A percentile compares a stretch with the other conserved stretches of the same genome.
phyloP scores from a whole-genome alignment of 495 filamentous ascomycete species.

The Glonium stellatum region DNA sequence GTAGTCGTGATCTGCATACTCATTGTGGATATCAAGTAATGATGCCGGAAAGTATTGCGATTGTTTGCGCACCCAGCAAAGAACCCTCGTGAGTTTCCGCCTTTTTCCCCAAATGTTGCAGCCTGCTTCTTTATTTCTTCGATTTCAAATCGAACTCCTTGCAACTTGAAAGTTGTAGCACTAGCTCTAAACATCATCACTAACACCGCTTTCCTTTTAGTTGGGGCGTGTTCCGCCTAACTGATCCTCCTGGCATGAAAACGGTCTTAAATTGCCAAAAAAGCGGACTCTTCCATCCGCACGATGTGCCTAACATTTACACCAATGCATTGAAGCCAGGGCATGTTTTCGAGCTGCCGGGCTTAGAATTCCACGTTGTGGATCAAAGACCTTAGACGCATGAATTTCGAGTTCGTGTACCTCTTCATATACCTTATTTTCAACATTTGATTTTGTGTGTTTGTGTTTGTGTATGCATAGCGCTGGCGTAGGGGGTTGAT shows the following conservation, averaged over 20 bases:
- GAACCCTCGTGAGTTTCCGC: conserved; percentile 56
- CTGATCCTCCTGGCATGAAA: conserved; percentile 81
- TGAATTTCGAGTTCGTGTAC: too few species aligned
- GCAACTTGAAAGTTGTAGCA: too few species aligned
- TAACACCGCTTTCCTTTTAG: conserved; percentile 35
- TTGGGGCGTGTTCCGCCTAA: conserved; percentile 88
- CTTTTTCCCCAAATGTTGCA: background rate
- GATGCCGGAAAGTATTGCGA: conserved; percentile 91
- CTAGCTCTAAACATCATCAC: too few species aligned
- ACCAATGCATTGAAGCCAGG: conserved; percentile 75
- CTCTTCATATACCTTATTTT: too few species aligned
- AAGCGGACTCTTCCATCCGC: conserved; percentile 76
- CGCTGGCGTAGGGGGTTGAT: too few species aligned
- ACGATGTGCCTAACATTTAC: conserved; percentile 66
- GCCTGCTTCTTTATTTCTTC: background rate
- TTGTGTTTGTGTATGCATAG: too few species aligned
- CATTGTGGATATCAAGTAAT: conserved; percentile 89
- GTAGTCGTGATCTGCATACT: conserved; percentile 85
- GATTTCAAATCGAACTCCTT: background rate
- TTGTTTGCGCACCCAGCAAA: conserved; percentile 86
- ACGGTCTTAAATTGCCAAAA: conserved; percentile 70
- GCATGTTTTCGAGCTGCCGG: conserved; percentile 74
- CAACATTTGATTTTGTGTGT: too few species aligned
- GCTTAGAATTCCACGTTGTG: conserved; percentile 68
- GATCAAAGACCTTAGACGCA: conserved; percentile 51